These are phyloP conservation scores for Aspergillus wentii DNA, from an alignment of 495 filamentous ascomycete genomes.

Conservation along the genomic window DNA sequence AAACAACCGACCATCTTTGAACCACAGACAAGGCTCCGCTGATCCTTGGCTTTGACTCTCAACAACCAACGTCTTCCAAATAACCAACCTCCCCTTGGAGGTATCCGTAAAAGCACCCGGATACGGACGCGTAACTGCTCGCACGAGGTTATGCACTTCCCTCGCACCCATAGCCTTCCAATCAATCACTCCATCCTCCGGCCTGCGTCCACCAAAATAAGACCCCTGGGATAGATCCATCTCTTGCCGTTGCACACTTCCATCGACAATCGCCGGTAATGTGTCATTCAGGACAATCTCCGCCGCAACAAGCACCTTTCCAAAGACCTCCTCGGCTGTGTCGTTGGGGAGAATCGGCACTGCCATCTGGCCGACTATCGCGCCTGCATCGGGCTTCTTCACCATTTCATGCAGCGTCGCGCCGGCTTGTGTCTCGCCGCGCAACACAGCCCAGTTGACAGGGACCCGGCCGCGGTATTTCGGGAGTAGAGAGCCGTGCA, in stretches of 20 bases:
- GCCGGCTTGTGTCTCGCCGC: neutral
- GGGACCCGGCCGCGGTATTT: neutral
- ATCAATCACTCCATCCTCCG: neutral
- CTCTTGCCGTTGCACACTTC: neutral
- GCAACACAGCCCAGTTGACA: neutral
- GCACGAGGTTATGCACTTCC: neutral
- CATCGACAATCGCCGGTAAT: neutral
- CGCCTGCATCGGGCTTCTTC: neutral
- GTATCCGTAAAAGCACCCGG: neutral
- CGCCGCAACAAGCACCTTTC: neutral
- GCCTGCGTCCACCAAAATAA: neutral
- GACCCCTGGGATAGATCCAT: neutral
- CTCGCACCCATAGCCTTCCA: neutral
- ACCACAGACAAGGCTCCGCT: neutral
- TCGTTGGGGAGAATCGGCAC: neutral
- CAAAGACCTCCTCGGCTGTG: neutral
- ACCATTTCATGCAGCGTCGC: neutral
- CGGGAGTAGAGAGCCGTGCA: neutral
- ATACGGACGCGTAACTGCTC: neutral
- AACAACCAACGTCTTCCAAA: neutral
- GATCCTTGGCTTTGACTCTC: neutral
- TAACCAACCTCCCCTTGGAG: neutral
- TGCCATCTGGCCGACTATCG: neutral
- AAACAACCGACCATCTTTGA: neutral
- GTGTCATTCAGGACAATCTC: neutral